phyloP scores from a whole-genome alignment of 495 filamentous ascomycete species.

The Neurospora discreta region DNA sequence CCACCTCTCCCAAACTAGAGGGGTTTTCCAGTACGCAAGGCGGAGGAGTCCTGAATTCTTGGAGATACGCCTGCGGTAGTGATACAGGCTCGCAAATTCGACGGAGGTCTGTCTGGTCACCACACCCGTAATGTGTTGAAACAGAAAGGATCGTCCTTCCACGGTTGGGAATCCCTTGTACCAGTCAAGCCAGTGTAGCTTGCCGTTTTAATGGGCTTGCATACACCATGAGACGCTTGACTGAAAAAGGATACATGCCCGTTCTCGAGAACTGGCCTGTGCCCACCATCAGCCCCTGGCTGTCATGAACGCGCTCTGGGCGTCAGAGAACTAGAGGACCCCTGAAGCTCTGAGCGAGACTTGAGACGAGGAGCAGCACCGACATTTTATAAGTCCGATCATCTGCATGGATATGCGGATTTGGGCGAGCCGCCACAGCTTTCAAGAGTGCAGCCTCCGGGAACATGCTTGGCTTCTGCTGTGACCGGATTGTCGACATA shows the following conservation, averaged over 20 bases:
- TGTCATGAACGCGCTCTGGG: slow-evolving; percentile 18
- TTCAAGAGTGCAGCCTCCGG: slow-evolving; percentile 28
- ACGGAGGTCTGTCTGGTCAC: background rate
- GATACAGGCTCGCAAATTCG: background rate
- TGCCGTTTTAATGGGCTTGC: slow-evolving; percentile 16
- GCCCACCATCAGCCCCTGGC: slow-evolving; percentile 8
- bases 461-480: slow-evolving; percentile 24
- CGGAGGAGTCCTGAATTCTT: background rate
- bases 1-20: background rate
- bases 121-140: background rate
- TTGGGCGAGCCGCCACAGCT: slow-evolving; percentile 19
- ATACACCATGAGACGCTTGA: slow-evolving; percentile 14
- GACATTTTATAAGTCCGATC: slow-evolving; percentile 19
- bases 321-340: slow-evolving; percentile 19
- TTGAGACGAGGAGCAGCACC: slow-evolving; percentile 39
- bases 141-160: background rate
- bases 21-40: background rate
- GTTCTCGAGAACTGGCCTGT: slow-evolving; percentile 16
- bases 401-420: slow-evolving; percentile 6
- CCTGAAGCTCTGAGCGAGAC: slow-evolving; percentile 23
- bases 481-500: slow-evolving; percentile 38
- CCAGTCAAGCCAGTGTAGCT: slow-evolving; percentile 9
- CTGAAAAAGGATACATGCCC: slow-evolving; percentile 21
- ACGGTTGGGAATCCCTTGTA: slow-evolving; percentile 2
- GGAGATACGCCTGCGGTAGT: background rate